Evolutionary conservation across 148 eudicot genomes (phyloP), one percentile per base, ranked within the genome.

Genomic region (Cornus florida): DNA sequence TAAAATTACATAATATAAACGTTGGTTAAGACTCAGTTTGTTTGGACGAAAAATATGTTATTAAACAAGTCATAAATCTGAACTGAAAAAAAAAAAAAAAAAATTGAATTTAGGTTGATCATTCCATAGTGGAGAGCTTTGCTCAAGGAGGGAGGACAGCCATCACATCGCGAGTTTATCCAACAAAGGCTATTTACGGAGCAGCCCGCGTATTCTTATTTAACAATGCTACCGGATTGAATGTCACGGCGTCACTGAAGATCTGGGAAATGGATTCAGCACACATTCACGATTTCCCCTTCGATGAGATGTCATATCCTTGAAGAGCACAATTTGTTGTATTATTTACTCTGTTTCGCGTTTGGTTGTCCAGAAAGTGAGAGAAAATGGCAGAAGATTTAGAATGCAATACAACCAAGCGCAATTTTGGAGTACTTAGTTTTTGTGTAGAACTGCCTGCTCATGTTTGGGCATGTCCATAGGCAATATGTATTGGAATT

Each of bases 141-240:
- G 66, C 66, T 17, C 66, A 62, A 62, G 66, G 66, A 62, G 66
- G 66, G 66, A 62, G 66, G 20, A 1, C 24, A n/a, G 66, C 20
- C 8, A 62, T 62, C 66, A 62, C 66, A 62, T 62, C 66, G 24
- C 24, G 66, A 62, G 66, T 62, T 20, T 62, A 62, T 62, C 66
- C 66, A 62, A 62, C 66, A 4, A 62, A 20, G 66, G 66, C 66
- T 2, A 62, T 62, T 62, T 4, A 62, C 20, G 66, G 66, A 17
- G 22, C 66, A 19, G 66, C 66, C 24, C 22, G 23, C 4, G 8
- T 62, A 62, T 62, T 62, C 23, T 7, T 62, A 1, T 62, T 62
- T 62, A 62, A 62, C 66, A 62, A 62, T 62, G 66, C 66, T 24
- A 62, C 66, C 19, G 66, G 66, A 62, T 62, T 62, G 66, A 62